Evolutionary conservation across 345 rosid genomes (phyloP).

Genomic region (Pistacia integerrima): DNA sequence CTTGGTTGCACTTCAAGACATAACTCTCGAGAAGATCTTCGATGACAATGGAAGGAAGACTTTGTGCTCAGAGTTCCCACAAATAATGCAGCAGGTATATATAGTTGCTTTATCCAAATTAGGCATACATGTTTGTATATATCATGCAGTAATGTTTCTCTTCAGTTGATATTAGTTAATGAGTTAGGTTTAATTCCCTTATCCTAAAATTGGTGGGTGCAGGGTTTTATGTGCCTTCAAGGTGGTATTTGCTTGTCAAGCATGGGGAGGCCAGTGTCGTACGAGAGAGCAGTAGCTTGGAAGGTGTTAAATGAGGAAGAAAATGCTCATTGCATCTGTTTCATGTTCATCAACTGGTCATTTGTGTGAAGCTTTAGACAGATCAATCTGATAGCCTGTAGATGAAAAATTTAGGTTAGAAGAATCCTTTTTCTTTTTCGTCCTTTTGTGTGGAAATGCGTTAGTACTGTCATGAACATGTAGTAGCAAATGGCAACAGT

Average conservation of each 20-base stretch:
- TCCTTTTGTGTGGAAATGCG: conserved; percentile 17
- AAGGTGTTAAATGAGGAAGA: conserved; percentile 90
- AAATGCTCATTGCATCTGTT: conserved; percentile 83
- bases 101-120: background rate
- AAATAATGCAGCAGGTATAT: conserved; percentile 80
- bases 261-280: conserved; percentile 94
- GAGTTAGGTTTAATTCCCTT: background rate
- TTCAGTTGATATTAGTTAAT: too few species aligned
- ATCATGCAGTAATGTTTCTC: too few species aligned
- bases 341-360: conserved; percentile 96
- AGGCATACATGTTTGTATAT: background rate
- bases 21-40: conserved; percentile 72
- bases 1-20: conserved; percentile 75
- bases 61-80: conserved; percentile 73
- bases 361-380: conserved; percentile 52
- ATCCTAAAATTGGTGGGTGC: background rate
- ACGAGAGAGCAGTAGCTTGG: conserved; percentile 92
- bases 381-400: conserved; percentile 4
- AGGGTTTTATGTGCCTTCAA: conserved; percentile 88
- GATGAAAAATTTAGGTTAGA: conserved; percentile 20
- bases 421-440: background rate
- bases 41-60: conserved; percentile 74
- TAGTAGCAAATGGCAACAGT: conserved; percentile 19
- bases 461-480: conserved; percentile 15
- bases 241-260: conserved; percentile 92